Evolutionary conservation across 805 yeast genomes (phyloP).

Genomic region (Wickerhamomyces tratensis): DNA sequence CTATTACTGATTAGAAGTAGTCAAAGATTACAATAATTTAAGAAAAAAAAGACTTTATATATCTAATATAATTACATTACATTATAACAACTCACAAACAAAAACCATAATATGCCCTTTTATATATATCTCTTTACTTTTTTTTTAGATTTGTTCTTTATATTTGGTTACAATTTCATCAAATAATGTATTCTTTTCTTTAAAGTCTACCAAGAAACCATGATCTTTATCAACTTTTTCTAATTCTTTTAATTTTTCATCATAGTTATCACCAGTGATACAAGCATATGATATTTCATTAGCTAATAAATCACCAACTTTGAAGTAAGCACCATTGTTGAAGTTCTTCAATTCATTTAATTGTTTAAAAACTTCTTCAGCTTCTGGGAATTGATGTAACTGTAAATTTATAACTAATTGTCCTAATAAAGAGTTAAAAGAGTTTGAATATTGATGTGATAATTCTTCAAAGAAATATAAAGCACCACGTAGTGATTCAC

Average conservation of each 20-base stretch:
- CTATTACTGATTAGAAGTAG: too few relatives aligned
- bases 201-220: conserved; percentile 45
- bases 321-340: not conserved
- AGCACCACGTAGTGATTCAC: conserved; percentile 30
- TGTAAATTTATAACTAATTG: conserved; percentile 71
- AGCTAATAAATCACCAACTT: conserved; percentile 43
- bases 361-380: conserved; percentile 49
- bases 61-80: too few relatives aligned
- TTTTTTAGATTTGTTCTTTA: conserved; percentile 12
- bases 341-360: conserved; percentile 30
- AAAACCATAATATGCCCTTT: too few relatives aligned
- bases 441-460: conserved; percentile 42
- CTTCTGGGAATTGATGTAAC: conserved; percentile 75
- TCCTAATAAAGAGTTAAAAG: conserved; percentile 44
- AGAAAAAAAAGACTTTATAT: too few relatives aligned
- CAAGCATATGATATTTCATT: conserved; percentile 56
- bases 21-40: too few relatives aligned
- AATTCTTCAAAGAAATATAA: conserved; percentile 77
- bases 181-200: conserved; percentile 54
- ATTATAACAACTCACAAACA: too few relatives aligned
- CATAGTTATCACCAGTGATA: conserved; percentile 35
- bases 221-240: conserved; percentile 41
- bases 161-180: conserved; percentile 62
- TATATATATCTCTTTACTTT: too few relatives aligned
- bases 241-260: conserved; percentile 36